Evolutionary conservation across 345 rosid species (phyloP), one percentile per base, ranked within the genome.

Genomic region (Mercurialis annua): DNA sequence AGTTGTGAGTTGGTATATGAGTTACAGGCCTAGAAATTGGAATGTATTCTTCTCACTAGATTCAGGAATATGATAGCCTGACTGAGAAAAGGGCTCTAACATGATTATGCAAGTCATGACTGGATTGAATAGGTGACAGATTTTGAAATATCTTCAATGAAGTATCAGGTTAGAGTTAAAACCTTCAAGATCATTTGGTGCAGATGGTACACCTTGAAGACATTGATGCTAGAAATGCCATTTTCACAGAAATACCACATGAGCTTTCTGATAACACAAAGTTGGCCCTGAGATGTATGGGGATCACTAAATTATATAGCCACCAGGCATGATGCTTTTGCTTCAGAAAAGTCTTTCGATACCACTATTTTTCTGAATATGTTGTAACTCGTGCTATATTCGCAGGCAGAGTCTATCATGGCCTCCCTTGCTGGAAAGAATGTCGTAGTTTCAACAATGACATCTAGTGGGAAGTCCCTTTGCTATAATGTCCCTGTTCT

Each of bases 401-500:
- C 18, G 3, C 81, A 93, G 98, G 96, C 84, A 60, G 95, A 90
- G 79, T 86, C 98, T 16, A 83, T 93, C 70, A 61, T 67, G 65
- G 86, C 94, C 59, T 87, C 96, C 38, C 84, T 87, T 72, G 75
- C 85, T 60, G 82, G 92, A 79, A 90, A 85, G 82, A 86, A 85
- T 81, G 90, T 90, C 72, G 91, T 79, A 27, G 85, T 93, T 57
- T 93, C 98, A 71, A 93, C 97, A 74, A 78, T 86, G 94, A 93
- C 97, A 68, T 93, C 98, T 68, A 93, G 98, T 59, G 98, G 98
- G 68, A 93, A 93, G 83, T 90, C 98, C 80, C 88, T 93, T 65
- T 93, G 98, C 87, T 93, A 93, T 77, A 93, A 90, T 75, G 77
- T 89, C 72, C 98, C 96, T 36, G 95, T 93, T 76, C 81, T 93